A percentile compares a stretch with the other conserved stretches of the same genome.
These are phyloP conservation scores for Hypsizygus marmoreus DNA, from an alignment of 768 basidiomycete species.

Conservation along the genomic window DNA sequence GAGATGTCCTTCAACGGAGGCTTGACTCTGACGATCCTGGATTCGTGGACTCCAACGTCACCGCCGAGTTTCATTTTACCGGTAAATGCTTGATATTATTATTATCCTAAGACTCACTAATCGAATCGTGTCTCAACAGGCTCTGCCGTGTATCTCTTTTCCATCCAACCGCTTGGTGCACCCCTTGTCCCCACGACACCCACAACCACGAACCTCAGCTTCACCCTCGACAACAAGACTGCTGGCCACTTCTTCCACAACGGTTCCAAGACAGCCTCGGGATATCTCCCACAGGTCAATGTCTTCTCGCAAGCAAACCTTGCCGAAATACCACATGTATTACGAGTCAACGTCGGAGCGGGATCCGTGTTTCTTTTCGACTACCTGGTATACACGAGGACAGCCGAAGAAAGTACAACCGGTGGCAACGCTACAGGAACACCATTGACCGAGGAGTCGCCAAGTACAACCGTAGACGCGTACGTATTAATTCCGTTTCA, in stretches of 20 bases:
- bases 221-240: slow-evolving; percentile 40
- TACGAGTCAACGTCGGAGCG: slow-evolving; percentile 44
- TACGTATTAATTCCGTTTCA: slow-evolving; percentile 36
- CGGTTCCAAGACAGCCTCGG: slow-evolving; percentile 24
- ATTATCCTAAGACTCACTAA: neutral
- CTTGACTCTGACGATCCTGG: slow-evolving; percentile 30
- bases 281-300: slow-evolving; percentile 33
- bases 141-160: slow-evolving; percentile 49
- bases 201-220: slow-evolving; percentile 45
- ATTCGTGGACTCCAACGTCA: slow-evolving; percentile 32
- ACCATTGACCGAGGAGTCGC: slow-evolving; percentile 22
- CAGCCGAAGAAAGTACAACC: slow-evolving; percentile 9
- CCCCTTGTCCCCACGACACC: slow-evolving; percentile 27
- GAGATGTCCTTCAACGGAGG: slow-evolving; percentile 13
- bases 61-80: slow-evolving; percentile 43
- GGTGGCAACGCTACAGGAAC: slow-evolving; percentile 5
- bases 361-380: slow-evolving; percentile 53
- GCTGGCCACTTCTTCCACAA: slow-evolving; percentile 29
- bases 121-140: slow-evolving; percentile 31
- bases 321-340: slow-evolving; percentile 38
- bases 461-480: slow-evolving; percentile 27
- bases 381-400: slow-evolving; percentile 42
- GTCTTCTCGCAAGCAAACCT: slow-evolving; percentile 39
- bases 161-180: slow-evolving; percentile 34
- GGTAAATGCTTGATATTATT: slow-evolving; percentile 28